Evolutionary conservation across 352 stramenopile genomes (phyloP).

Genomic region (Phytophthora chlamydospora): DNA sequence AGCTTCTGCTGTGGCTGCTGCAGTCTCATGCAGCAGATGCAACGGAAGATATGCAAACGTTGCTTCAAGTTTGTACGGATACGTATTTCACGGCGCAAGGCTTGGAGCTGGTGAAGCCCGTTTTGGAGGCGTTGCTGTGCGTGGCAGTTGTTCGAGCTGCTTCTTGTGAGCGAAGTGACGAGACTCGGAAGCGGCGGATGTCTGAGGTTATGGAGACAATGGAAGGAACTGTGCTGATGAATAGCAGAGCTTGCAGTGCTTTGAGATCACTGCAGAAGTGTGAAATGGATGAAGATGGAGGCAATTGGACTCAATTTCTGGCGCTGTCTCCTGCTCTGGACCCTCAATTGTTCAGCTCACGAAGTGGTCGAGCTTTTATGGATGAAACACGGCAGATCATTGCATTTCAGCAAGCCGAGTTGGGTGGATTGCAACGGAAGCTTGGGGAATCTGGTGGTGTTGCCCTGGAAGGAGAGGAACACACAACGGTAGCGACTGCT

Average conservation of each 20-base stretch:
- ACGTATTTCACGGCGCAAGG: slow-evolving; percentile 11
- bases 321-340: slow-evolving; percentile 26
- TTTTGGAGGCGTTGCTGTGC: slow-evolving; percentile 20
- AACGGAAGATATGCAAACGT: slow-evolving; percentile 13
- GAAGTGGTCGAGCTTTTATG: slow-evolving; percentile 27
- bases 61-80: slow-evolving; percentile 22
- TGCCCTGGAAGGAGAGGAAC: background rate
- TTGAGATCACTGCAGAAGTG: slow-evolving; percentile 11
- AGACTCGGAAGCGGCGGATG: slow-evolving; percentile 14
- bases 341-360: slow-evolving; percentile 26
- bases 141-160: slow-evolving; percentile 20
- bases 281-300: background rate
- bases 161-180: slow-evolving; percentile 15
- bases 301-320: slow-evolving; percentile 31
- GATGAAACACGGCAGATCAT: slow-evolving; percentile 22
- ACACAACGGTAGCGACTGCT: background rate
- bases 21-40: slow-evolving; percentile 41
- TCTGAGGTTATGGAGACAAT: slow-evolving; percentile 7
- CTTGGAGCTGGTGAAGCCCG: slow-evolving; percentile 5
- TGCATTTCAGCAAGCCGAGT: slow-evolving; percentile 22
- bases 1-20: slow-evolving; percentile 42
- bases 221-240: slow-evolving; percentile 2
- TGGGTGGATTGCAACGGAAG: slow-evolving; percentile 2
- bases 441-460: background rate
- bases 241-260: slow-evolving; percentile 3